These are phyloP conservation scores for Backusella morwellensis DNA, from an alignment of 192 early-diverging fungal genomes.

Conservation along the genomic window DNA sequence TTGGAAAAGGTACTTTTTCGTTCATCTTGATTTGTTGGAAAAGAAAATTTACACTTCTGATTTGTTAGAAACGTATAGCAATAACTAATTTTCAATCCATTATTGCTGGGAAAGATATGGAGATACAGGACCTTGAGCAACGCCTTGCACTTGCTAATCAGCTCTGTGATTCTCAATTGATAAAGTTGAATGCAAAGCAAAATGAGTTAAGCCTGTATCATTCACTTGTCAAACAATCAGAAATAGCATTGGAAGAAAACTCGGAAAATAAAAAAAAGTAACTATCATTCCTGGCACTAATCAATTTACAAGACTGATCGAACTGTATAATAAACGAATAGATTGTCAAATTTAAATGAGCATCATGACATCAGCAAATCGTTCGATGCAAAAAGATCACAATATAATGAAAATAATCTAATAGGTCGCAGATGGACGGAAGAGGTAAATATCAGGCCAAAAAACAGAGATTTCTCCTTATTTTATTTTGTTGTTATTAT, in stretches of 20 bases:
- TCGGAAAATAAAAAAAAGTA: conserved; percentile 3
- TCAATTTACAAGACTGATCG: neutral
- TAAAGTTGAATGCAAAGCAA: conserved; percentile 1
- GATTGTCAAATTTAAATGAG: neutral
- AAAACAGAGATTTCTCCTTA: neutral
- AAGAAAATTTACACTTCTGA: neutral
- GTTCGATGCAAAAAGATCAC: neutral
- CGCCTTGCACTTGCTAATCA: neutral
- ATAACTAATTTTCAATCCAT: conserved; percentile 11
- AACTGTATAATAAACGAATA: neutral
- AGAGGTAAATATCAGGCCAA: conserved; percentile 14
- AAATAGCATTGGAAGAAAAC: neutral
- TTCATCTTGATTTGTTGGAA: neutral
- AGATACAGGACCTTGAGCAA: conserved; percentile 18
- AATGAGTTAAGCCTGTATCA: neutral
- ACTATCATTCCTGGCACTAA: conserved; percentile 4
- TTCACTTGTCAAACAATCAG: conserved; percentile 1
- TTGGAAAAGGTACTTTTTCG: neutral
- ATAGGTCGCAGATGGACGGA: conserved; percentile 16
- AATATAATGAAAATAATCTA: neutral
- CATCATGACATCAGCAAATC: neutral
- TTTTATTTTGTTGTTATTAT: neutral
- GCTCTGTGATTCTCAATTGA: neutral
- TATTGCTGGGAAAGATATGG: conserved; percentile 20
- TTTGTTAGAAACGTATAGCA: conserved; percentile 7